phyloP scores from a whole-genome alignment of 2,329 filamentous ascomycete genomes.

The Aspergillus proliferans region DNA sequence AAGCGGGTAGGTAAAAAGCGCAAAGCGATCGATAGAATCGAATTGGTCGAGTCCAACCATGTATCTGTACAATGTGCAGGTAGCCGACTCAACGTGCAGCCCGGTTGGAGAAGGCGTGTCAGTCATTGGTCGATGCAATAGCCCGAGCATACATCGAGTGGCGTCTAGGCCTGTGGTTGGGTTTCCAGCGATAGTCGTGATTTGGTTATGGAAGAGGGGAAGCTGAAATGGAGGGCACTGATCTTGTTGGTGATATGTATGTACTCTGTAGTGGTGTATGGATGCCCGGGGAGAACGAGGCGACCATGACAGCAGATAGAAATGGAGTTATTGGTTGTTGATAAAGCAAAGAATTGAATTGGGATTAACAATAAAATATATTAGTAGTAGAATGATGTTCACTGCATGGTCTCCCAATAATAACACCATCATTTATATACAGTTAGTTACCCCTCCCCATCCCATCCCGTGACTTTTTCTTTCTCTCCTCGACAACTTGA shows the following conservation, averaged over 20 bases:
- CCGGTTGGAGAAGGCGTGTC: not conserved
- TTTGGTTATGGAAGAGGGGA: not conserved
- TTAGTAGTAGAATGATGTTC: too few species aligned
- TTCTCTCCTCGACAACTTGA: slow-evolving; percentile 1
- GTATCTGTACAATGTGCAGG: too few species aligned
- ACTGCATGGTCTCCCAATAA: too few species aligned
- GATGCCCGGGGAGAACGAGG: too few species aligned
- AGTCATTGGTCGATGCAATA: not conserved
- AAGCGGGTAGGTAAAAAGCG: not conserved
- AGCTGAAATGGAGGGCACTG: slow-evolving; percentile 1
- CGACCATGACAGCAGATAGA: too few species aligned
- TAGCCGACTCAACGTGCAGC: too few species aligned
- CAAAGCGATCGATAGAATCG: not conserved
- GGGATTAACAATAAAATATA: too few species aligned
- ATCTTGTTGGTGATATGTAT: not conserved
- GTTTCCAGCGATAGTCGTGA: not conserved
- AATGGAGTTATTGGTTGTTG: too few species aligned
- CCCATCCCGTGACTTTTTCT: slow-evolving; percentile 3
- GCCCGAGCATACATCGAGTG: not conserved
- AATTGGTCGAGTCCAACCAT: not conserved
- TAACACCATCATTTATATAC: not conserved
- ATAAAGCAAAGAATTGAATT: too few species aligned
- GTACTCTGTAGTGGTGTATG: not conserved
- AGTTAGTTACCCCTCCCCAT: slow-evolving; percentile 5
- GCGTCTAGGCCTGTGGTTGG: not conserved